phyloP scores from a whole-genome alignment of 2,329 filamentous ascomycete genomes.

The Ophiocordyceps camponoti-rufipedis region DNA sequence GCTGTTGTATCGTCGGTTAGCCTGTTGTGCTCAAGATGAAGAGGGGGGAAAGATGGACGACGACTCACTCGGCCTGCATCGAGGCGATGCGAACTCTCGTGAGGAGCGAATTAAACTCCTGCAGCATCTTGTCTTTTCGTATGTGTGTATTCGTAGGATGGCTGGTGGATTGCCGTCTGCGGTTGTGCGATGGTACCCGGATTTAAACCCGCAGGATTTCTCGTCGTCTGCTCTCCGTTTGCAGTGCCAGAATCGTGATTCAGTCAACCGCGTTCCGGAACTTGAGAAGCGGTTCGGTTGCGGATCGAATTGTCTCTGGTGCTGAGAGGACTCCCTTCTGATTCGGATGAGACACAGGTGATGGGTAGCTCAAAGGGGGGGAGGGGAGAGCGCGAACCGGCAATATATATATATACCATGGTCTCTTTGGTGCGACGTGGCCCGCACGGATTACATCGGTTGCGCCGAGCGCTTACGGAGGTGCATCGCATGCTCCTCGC shows the following conservation, averaged over 20 bases:
- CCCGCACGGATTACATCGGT: not conserved
- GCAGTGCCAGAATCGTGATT: not conserved
- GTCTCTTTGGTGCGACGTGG: not conserved
- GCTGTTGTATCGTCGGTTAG: not conserved
- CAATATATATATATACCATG: not conserved
- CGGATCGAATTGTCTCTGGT: not conserved
- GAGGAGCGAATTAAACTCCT: slow-evolving; percentile 23
- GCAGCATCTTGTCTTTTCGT: slow-evolving; percentile 10
- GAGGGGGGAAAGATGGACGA: not conserved
- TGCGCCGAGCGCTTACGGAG: not conserved
- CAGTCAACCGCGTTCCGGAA: not conserved
- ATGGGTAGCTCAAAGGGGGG: not conserved
- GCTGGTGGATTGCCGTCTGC: too few species aligned
- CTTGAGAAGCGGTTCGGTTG: not conserved
- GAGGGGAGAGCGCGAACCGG: not conserved
- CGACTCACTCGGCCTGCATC: slow-evolving; percentile 26
- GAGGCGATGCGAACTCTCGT: slow-evolving; percentile 28
- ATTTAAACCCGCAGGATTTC: not conserved
- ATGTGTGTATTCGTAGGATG: not conserved
- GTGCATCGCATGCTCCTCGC: not conserved
- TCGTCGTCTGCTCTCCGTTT: too few species aligned
- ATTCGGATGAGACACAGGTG: not conserved
- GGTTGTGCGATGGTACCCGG: too few species aligned
- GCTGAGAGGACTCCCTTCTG: not conserved
- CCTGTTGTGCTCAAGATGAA: not conserved